Evolutionary conservation across 164 flowering plant genomes (phyloP).

Genomic region (Magnolia officinalis): DNA sequence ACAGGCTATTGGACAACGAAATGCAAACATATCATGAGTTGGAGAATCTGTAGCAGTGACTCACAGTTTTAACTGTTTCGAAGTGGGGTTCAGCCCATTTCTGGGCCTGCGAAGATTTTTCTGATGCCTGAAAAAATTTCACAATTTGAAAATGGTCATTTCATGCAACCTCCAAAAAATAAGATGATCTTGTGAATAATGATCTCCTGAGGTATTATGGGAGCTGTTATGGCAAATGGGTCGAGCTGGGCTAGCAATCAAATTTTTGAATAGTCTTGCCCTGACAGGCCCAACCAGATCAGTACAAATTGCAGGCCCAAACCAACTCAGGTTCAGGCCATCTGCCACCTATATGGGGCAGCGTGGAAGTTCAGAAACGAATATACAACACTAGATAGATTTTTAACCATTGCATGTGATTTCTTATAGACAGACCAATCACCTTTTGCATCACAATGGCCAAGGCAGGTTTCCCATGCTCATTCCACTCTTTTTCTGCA

Average conservation of each 20-base stretch:
- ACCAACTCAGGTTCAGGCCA: too few species aligned
- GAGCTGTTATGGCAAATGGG: too few species aligned
- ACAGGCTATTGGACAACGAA: not conserved
- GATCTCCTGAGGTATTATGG: not conserved
- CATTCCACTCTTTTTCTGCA: slow-evolving; percentile 32
- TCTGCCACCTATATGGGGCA: too few species aligned
- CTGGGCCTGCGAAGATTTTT: slow-evolving; percentile 57
- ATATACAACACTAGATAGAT: not conserved
- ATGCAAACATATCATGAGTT: not conserved
- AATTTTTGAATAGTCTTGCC: not conserved
- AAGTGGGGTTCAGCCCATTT: slow-evolving; percentile 85
- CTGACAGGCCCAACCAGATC: too few species aligned
- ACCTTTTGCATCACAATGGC: slow-evolving; percentile 39
- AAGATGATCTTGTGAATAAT: not conserved
- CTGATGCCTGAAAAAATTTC: slow-evolving; percentile 49
- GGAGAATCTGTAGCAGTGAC: slow-evolving; percentile 15
- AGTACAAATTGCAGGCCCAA: too few species aligned
- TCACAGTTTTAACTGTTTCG: slow-evolving; percentile 69
- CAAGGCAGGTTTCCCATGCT: slow-evolving; percentile 43
- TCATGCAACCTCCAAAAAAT: not conserved
- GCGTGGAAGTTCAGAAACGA: not conserved
- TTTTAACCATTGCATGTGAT: not conserved
- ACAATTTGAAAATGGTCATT: not conserved
- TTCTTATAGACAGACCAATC: not conserved
- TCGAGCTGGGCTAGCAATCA: not conserved